phyloP scores from a whole-genome alignment of 176 grass and related monocot genomes.

The Avena eriantha region DNA sequence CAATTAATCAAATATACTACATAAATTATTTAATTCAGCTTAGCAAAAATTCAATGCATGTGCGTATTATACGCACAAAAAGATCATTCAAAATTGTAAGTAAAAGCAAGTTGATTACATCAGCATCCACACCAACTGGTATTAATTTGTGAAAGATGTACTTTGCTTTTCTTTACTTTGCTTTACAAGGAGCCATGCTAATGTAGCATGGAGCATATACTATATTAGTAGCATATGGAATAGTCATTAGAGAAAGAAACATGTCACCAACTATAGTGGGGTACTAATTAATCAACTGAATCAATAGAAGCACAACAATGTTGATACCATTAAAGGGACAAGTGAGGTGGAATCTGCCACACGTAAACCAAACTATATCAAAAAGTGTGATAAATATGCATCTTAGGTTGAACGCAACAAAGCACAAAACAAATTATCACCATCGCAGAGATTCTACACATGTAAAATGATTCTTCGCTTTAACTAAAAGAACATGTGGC shows the following conservation, averaged over 20 bases:
- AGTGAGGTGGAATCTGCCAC: not conserved
- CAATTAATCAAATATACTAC: too few species aligned
- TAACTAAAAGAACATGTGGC: too few species aligned
- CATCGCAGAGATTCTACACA: too few species aligned
- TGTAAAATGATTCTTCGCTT: too few species aligned
- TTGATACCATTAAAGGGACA: constrained; percentile 17
- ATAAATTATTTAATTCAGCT: not conserved
- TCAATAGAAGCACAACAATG: constrained; percentile 2
- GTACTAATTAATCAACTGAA: constrained; percentile 29
- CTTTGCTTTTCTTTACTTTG: not conserved
- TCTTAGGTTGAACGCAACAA: too few species aligned
- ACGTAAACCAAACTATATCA: too few species aligned
- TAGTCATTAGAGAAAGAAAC: constrained; percentile 31
- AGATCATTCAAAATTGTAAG: not conserved
- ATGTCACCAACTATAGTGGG: constrained; percentile 35
- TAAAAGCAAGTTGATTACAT: not conserved
- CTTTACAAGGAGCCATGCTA: constrained; percentile 25
- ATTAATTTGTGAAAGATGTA: not conserved
- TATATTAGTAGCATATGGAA: not conserved
- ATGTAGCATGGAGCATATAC: constrained; percentile 15
- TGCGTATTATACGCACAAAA: not conserved
- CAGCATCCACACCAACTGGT: not conserved
- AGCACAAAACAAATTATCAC: too few species aligned
- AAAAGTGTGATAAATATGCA: too few species aligned
- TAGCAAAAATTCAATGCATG: not conserved